Evolutionary conservation across 768 basidiomycete genomes (phyloP), one percentile per base, ranked within the genome.

Genomic region (Cystofilobasidium ferigula): DNA sequence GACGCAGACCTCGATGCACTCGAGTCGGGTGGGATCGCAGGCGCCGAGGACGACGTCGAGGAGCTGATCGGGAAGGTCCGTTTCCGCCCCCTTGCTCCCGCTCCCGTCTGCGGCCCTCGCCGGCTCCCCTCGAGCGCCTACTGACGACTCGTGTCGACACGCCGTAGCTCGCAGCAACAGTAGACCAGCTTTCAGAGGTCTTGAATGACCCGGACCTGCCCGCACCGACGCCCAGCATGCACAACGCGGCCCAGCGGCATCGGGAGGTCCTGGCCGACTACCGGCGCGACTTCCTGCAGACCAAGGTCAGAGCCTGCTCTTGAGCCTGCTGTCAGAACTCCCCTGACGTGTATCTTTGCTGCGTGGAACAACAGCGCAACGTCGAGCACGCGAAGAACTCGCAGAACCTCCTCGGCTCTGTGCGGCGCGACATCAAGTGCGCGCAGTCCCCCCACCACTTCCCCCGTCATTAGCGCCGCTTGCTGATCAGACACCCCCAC

Each of bases 381-480:
- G 84, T 91, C 26, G 83, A 89, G 71, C 80, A 84, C 63, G 89
- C 90, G 0, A 76, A 93, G 53, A 87, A 93, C 71, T 84, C 90
- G 73, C 87, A 86, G 1, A 94, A 89, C 73, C 78, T 99, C 20
- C 81, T 99, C 26, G 85, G 82, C 53, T 90, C 89, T 10, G 93
- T 98, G 4, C 82, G 93, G 69, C 91, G 93, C 71, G 95, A 99
- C 71, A 98, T 98, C 70, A 90, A 91, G 93, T 94, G 71, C 53
- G 85, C 76, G 35, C 14, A 30, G 40, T 40, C 22, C 60, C 18
- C 64, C 36, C 45, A 22, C 51, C 26, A 12, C 14, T 54, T 51
- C 24, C 7, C 7, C 20, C 45, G 16, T 20, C 6, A 48, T 9
- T n/a, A 12, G 8, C 20, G 45, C 24, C 40, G 38, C 40, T 34